Percentiles rank a stretch among this genome's conserved stretches.
These are phyloP conservation scores for Dalbergia cultrata DNA, from an alignment of 306 rosid genomes.

Conservation along the genomic window DNA sequence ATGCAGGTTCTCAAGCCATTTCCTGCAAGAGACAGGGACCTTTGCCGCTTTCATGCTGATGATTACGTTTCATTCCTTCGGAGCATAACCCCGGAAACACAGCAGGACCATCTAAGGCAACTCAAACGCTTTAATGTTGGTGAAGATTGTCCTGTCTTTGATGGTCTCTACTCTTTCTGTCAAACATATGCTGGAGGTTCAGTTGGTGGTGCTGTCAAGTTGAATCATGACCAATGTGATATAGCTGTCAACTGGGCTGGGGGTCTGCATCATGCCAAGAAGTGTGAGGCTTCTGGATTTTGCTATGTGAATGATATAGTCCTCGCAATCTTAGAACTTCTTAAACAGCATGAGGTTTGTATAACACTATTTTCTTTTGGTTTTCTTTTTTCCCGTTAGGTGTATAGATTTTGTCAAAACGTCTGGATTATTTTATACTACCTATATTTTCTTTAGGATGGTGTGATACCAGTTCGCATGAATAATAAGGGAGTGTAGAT, in stretches of 20 bases:
- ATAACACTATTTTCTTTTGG: constrained; percentile 4
- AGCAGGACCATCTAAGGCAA: constrained; percentile 90
- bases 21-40: constrained; percentile 89
- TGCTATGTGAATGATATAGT: constrained; percentile 91
- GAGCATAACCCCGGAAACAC: constrained; percentile 83
- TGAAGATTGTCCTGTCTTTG: constrained; percentile 90
- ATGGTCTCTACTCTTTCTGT: constrained; percentile 84
- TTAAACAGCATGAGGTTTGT: constrained; percentile 82
- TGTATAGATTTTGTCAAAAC: constrained; percentile 24
- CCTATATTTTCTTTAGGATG: constrained; percentile 7
- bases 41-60: constrained; percentile 88
- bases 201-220: constrained; percentile 92
- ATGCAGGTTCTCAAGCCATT: constrained; percentile 91
- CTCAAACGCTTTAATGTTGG: constrained; percentile 93
- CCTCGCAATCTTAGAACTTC: constrained; percentile 86
- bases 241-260: constrained; percentile 94
- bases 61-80: constrained; percentile 86
- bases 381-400: constrained; percentile 13
- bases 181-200: constrained; percentile 94
- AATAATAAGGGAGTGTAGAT: constrained; percentile 11
- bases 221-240: constrained; percentile 81
- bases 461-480: background rate
- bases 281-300: constrained; percentile 93
- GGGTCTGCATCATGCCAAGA: constrained; percentile 90
- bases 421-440: constrained; percentile 2